Conservation (phyloP, 148 eudicot genomes). For the Arctostaphylos glauca region DNA sequence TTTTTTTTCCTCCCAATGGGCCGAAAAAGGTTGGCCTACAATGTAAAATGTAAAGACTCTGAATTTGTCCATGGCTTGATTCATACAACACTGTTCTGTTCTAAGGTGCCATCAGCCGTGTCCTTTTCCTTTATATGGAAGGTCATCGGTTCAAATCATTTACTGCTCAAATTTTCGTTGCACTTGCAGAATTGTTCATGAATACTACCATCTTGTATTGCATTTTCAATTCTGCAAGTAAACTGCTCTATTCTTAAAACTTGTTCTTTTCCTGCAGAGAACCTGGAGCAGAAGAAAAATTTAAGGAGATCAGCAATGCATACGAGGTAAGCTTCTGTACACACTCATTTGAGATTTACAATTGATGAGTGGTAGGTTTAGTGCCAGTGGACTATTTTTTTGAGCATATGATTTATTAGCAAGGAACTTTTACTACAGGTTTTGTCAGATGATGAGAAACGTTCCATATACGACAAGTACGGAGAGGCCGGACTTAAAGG, state of each 20-base stretch:
- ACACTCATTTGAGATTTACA: not conserved
- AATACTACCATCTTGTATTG: not conserved
- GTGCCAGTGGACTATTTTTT: not conserved
- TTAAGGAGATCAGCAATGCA: constrained; percentile 94
- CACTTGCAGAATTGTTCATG: not conserved
- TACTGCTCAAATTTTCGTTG: not conserved
- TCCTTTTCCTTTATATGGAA: not conserved
- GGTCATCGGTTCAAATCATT: not conserved
- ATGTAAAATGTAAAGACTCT: not conserved
- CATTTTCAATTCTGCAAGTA: not conserved
- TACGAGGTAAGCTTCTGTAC: constrained; percentile 64
- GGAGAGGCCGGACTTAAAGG: constrained; percentile 99
- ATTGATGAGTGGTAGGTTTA: not conserved
- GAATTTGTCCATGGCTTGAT: not conserved
- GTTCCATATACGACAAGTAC: constrained; percentile 84
- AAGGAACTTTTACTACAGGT: constrained; percentile 43
- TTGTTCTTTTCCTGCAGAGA: constrained; percentile 51
- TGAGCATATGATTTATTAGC: not conserved
- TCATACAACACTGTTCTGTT: not conserved
- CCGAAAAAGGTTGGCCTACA: not conserved
- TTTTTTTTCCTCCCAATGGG: not conserved
- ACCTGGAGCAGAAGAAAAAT: constrained; percentile 89
- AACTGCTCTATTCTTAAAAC: constrained; percentile 1
- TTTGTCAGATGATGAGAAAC: constrained; percentile 92
- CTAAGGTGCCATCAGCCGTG: not conserved